Base-by-base conservation (phyloP, 1,284 basidiomycete genomes). In the Boletellus dicymbophilus region DNA sequence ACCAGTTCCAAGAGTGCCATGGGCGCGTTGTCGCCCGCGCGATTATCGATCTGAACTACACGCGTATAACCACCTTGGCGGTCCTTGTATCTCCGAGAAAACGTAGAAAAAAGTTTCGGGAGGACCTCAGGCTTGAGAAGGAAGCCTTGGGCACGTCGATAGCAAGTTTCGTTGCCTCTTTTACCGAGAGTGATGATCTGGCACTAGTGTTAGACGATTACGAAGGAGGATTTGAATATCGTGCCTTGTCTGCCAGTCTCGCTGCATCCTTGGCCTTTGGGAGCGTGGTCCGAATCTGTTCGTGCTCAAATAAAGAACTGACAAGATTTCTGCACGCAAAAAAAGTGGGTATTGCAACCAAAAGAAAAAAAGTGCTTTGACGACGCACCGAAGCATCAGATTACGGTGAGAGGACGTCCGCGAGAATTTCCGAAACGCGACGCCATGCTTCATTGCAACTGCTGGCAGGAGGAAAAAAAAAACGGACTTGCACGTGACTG, bases 51-150 rank as follows among this genome's bases (percentile, higher is more conserved):
- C 65, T 89, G 92, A 68, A 94, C 88, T 56, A 99, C 88, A 23
- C 97, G 85, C 8, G 97, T 99, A 75, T 98, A 99, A 8, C 97
- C 97, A 11, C 97, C 97, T 6, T 88, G 87, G 6, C 97, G 82
- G 20, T 79, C 66, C 1, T 82, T 79, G 71, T 98, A 99, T 38
- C 97, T 88, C 56, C 83, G 67, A 0, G 93, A 85, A 48, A 98
- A 85, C 7, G 83, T 81, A 11, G 77, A 78, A 66, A 98, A 95
- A 21, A 98, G 75, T 68, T 95, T 95, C 18, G 86, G 82, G 21
- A 95, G 72, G 28, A 92, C 72, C 15, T 75, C 69, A 42, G 84
- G 78, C 55, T 87, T 81, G 51, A 95, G 79, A 30, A 95, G 76
- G 72, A 93, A 94, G 1, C 81, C 79, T 48, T 82, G 77, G 20